Base-by-base conservation (phyloP, 345 rosid species). In the Aquilaria sinensis region DNA sequence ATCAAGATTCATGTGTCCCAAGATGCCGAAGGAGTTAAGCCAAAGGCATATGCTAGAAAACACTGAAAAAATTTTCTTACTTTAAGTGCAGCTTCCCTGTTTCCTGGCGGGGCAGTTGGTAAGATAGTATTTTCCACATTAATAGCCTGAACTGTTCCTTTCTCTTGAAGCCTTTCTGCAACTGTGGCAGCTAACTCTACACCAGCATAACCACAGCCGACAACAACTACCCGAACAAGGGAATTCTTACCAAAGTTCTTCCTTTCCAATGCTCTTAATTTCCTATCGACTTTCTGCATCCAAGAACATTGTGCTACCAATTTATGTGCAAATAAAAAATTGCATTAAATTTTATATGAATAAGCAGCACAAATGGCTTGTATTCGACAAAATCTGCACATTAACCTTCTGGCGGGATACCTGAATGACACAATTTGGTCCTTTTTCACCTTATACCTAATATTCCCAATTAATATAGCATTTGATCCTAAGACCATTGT, bases 201-300 rank as follows among this genome's bases (percentile, higher is more conserved):
- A 56, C 98, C 98, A 31, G 92, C 72, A 62, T 93, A 93, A 74
- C 98, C 98, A 67, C 98, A 93, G 15, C 98, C 98, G 65, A 90
- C 97, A 70, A 93, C 80, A 66, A 84, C 92, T 60, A 90, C 86
- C 47, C 66, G 70, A 43, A 90, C 83, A 68, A 61, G 63, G 64
- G 85, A 70, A 41, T 70, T 78, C 62, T 78, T 74, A 56, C 86
- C 80, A 64, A 93, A 93, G 54, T 76, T 84, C 77, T 68, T 81
- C 70, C 92, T 80, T 76, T 90, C 97, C 71, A 93, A 64, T 54
- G 75, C 74, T 64, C 63, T 83, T 62, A 93, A 80, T 74, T 77
- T 85, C 51, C 67, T 54, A 31, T 84, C 75, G 56, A 93, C 86
- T 69, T 74, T 90, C 98, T 93, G 92, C 80, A 80, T 34, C 58